A percentile compares a stretch with the other conserved stretches of the same genome.
These are phyloP conservation scores for Komagataella populi DNA, from an alignment of 805 yeast species.

Conservation along the genomic window DNA sequence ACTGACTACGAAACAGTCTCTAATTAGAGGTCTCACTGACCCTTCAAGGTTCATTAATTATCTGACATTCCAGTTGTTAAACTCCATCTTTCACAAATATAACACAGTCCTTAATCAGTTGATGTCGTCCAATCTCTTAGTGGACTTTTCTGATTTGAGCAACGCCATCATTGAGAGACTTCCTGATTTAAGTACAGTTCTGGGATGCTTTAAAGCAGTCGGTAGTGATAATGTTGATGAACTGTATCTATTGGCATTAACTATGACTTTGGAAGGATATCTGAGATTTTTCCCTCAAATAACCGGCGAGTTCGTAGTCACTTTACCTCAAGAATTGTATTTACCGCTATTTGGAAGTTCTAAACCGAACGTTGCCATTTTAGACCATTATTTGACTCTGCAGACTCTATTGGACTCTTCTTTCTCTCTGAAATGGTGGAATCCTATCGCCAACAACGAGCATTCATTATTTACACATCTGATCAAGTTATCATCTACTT, in stretches of 20 bases:
- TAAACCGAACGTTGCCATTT: not conserved
- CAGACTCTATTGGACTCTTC: not conserved
- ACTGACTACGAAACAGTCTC: not conserved
- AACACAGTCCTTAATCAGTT: not conserved
- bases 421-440: not conserved
- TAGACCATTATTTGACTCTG: not conserved
- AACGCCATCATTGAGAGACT: not conserved
- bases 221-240: not conserved
- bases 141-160: not conserved
- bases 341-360: not conserved
- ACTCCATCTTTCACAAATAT: not conserved
- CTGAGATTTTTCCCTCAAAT: not conserved
- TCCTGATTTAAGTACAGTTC: not conserved
- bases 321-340: not conserved
- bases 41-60: not conserved
- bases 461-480: not conserved
- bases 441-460: not conserved
- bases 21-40: not conserved
- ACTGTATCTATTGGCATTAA: not conserved
- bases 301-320: not conserved
- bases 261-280: not conserved
- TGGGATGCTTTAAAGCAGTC: not conserved
- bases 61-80: not conserved
- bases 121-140: not conserved
- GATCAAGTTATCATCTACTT: not conserved